Percentiles rank a stretch among this genome's conserved stretches.
These are phyloP conservation scores for Pseudofabraea citricarpa DNA, from an alignment of 2,329 filamentous ascomycete genomes.

Conservation along the genomic window DNA sequence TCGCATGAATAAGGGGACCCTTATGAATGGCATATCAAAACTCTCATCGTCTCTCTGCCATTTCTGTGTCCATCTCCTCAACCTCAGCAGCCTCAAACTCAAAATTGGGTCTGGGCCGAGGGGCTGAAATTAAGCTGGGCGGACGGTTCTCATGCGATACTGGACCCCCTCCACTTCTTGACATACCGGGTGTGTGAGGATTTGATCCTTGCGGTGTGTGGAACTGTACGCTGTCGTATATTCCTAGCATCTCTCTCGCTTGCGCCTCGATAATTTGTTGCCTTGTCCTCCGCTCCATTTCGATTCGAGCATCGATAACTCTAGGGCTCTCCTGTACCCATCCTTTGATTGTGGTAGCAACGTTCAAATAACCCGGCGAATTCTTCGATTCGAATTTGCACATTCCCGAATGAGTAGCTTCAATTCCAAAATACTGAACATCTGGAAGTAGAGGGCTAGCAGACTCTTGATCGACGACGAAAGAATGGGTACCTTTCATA, in stretches of 20 bases:
- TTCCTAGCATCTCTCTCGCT: conserved; percentile 20
- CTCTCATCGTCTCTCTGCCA: conserved; percentile 15
- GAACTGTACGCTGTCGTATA: conserved; percentile 10
- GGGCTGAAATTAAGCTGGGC: conserved; percentile 10
- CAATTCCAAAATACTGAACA: conserved; percentile 69
- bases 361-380: conserved; percentile 53
- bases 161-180: neutral
- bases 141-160: conserved; percentile 1
- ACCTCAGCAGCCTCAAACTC: conserved; percentile 21
- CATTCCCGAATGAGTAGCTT: conserved; percentile 67
- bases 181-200: conserved; percentile 19
- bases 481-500: conserved; percentile 54
- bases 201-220: conserved; percentile 3
- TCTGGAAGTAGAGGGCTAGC: conserved; percentile 66
- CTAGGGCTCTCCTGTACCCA: conserved; percentile 21
- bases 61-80: conserved; percentile 20
- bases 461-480: conserved; percentile 67
- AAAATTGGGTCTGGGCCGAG: conserved; percentile 11
- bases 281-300: conserved; percentile 19
- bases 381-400: conserved; percentile 64
- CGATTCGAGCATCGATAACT: conserved; percentile 18
- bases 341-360: conserved; percentile 24
- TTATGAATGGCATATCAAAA: no score
- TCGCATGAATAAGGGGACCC: no score
- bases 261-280: conserved; percentile 16